Conservation (phyloP, 306 rosid species). For the Citrullus colocynthis region DNA sequence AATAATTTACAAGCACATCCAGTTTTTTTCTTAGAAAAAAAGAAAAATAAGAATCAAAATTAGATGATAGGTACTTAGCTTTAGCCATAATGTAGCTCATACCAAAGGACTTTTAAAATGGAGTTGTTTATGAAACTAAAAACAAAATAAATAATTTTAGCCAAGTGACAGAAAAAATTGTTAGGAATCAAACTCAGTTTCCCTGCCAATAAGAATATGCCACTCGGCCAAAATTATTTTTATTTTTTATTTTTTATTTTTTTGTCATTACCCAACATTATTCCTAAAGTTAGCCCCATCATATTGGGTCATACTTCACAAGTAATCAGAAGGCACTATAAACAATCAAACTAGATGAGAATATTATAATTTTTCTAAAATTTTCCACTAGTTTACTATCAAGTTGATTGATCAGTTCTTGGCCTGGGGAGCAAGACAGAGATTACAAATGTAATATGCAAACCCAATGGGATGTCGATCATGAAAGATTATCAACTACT, state of each 20-base stretch:
- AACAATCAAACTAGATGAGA: neutral
- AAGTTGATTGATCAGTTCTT: neutral
- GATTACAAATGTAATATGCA: neutral
- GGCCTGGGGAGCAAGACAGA: neutral
- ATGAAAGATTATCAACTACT: neutral
- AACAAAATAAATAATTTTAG: neutral
- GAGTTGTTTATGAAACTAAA: too few relatives aligned
- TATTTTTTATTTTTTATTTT: neutral
- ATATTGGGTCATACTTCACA: too few relatives aligned
- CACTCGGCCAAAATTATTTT: neutral
- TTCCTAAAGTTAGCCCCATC: too few relatives aligned
- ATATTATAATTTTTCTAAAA: neutral
- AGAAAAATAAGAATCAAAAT: neutral
- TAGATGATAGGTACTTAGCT: neutral
- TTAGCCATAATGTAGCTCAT: neutral
- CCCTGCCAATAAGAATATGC: neutral
- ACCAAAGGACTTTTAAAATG: too few relatives aligned
- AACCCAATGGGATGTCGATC: neutral
- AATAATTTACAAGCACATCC: neutral
- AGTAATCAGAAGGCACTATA: too few relatives aligned
- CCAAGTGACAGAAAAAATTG: too few relatives aligned
- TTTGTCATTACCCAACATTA: neutral
- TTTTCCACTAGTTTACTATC: neutral
- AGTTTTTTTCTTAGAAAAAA: neutral
- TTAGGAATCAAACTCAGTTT: too few relatives aligned